Evolutionary conservation across 306 rosid genomes (phyloP).

Genomic region (Lotus japonicus): DNA sequence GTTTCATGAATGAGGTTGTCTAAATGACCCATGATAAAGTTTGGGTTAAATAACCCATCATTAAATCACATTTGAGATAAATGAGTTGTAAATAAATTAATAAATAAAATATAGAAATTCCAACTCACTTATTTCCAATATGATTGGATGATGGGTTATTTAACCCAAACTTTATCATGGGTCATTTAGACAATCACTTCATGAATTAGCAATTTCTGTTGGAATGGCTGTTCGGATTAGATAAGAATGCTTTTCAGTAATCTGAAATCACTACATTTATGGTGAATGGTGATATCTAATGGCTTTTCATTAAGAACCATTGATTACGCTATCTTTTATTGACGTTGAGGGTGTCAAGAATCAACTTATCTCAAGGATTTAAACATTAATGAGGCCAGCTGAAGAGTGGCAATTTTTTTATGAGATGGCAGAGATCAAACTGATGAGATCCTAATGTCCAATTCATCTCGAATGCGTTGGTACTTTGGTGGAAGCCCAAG

Average conservation of each 20-base stretch:
- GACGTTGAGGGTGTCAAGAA: background rate
- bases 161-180: too few species aligned
- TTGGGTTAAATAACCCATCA: too few species aligned
- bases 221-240: background rate
- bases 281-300: background rate
- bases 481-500: background rate
- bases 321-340: background rate
- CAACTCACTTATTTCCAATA: too few species aligned
- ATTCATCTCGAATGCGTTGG: background rate
- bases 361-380: background rate
- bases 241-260: background rate
- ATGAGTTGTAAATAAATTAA: too few species aligned
- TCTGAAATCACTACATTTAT: background rate
- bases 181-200: too few species aligned
- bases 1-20: background rate
- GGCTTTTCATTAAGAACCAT: background rate
- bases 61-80: too few species aligned
- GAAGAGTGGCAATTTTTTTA: background rate
- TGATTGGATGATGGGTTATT: too few species aligned
- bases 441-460: background rate
- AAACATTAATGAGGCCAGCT: background rate
- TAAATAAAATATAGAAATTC: too few species aligned
- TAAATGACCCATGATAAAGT: too few species aligned
- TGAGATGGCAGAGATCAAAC: background rate
- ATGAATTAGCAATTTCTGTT: background rate